Conservation (phyloP, 2,329 filamentous ascomycete genomes). For the Phyllosticta citrichinensis region DNA sequence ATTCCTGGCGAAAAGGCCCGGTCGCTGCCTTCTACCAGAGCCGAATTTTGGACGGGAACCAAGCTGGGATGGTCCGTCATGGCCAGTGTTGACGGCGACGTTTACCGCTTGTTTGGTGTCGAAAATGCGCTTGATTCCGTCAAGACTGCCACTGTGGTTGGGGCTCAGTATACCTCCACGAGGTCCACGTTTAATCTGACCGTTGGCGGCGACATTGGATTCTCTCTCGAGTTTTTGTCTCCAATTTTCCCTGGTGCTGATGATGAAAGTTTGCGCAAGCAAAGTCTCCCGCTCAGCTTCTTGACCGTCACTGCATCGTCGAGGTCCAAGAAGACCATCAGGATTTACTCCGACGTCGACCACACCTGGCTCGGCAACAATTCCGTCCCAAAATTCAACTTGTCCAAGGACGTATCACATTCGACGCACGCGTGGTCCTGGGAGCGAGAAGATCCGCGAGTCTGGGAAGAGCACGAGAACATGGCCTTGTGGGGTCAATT, state of each 20-base stretch:
- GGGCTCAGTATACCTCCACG: constrained; percentile 33
- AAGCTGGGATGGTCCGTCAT: constrained; percentile 34
- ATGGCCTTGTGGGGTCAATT: constrained; percentile 36
- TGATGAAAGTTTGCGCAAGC: constrained; percentile 28
- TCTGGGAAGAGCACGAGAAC: constrained; percentile 27
- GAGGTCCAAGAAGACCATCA: constrained; percentile 18
- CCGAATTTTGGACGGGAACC: constrained; percentile 36
- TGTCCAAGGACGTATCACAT: constrained; percentile 16
- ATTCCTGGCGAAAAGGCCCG: constrained; percentile 30
- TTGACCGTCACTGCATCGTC: constrained; percentile 28
- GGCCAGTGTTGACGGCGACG: constrained; percentile 27
- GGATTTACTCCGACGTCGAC: constrained; percentile 36
- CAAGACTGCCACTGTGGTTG: constrained; percentile 24
- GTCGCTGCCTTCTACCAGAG: constrained; percentile 25
- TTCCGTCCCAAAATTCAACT: constrained; percentile 11
- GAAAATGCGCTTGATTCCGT: constrained; percentile 15
- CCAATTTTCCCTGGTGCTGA: constrained; percentile 27
- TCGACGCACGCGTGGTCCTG: constrained; percentile 24
- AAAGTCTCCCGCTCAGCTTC: constrained; percentile 37
- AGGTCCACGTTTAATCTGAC: constrained; percentile 31
- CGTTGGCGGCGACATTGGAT: constrained; percentile 24
- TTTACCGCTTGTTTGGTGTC: constrained; percentile 34
- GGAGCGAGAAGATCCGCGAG: constrained; percentile 18
- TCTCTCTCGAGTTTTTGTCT: constrained; percentile 36
- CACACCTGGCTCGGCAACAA: constrained; percentile 32